Percentiles rank a stretch among this genome's conserved stretches.
These are phyloP conservation scores for Purshia tridentata DNA, from an alignment of 306 rosid genomes.

Conservation along the genomic window DNA sequence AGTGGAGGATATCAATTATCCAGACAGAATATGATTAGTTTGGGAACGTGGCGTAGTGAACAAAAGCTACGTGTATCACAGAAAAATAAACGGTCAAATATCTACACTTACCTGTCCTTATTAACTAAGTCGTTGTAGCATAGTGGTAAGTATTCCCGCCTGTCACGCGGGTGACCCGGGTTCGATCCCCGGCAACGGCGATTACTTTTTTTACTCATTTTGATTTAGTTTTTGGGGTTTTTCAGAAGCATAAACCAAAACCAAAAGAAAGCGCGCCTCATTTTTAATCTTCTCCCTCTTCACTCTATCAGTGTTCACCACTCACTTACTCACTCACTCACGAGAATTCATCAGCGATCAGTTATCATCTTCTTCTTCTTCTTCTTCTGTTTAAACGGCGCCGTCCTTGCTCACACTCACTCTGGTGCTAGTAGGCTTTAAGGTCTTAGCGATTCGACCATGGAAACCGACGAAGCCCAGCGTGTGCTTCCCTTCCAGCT, in stretches of 20 bases:
- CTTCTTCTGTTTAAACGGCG: neutral
- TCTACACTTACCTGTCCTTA: too few species aligned
- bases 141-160: conserved; percentile 46
- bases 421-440: neutral
- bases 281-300: neutral
- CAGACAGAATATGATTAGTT: too few species aligned
- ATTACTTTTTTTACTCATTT: rapidly evolving
- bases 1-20: too few species aligned
- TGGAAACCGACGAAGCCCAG: conserved; percentile 75
- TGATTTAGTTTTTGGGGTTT: neutral
- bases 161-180: conserved; percentile 47
- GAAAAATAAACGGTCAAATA: too few species aligned
- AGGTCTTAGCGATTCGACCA: conserved; percentile 15
- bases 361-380: neutral
- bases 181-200: conserved; percentile 51
- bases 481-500: conserved; percentile 84
- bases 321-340: neutral
- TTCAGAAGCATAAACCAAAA: neutral
- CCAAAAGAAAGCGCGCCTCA: conserved; percentile 26
- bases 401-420: neutral
- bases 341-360: too few species aligned
- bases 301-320: neutral
- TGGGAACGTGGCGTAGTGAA: too few species aligned
- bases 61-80: too few species aligned
- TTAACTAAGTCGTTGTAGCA: conserved; percentile 39